phyloP scores from a whole-genome alignment of 768 basidiomycete genomes.

The Chalciporus sphaerocephalus region DNA sequence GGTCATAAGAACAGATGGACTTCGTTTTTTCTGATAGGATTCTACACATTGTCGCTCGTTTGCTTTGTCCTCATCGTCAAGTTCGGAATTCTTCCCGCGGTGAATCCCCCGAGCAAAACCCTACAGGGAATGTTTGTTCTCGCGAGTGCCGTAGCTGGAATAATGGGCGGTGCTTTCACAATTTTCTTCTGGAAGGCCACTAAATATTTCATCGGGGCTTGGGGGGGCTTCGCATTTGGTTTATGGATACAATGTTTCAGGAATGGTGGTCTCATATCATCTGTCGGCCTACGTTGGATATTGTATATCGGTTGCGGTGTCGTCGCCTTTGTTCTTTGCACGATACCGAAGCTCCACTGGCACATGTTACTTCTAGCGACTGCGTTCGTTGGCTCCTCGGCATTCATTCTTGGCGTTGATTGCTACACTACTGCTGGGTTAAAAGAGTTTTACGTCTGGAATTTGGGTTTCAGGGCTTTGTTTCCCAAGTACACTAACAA shows the following conservation, averaged over 20 bases:
- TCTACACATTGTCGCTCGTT: slow-evolving; percentile 82
- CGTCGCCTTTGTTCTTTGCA: slow-evolving; percentile 76
- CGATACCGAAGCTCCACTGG: slow-evolving; percentile 83
- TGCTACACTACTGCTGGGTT: slow-evolving; percentile 89
- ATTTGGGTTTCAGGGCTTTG: slow-evolving; percentile 76
- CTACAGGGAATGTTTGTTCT: slow-evolving; percentile 90
- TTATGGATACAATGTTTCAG: slow-evolving; percentile 86
- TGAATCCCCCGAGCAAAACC: slow-evolving; percentile 74
- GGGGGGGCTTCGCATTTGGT: slow-evolving; percentile 75
- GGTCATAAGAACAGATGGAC: slow-evolving; percentile 98
- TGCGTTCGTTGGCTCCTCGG: slow-evolving; percentile 84
- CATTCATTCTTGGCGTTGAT: slow-evolving; percentile 90
- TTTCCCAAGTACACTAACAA: slow-evolving; percentile 73
- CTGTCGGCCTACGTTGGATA: slow-evolving; percentile 83
- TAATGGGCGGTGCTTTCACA: slow-evolving; percentile 78
- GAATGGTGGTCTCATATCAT: slow-evolving; percentile 73
- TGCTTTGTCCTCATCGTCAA: slow-evolving; percentile 85
- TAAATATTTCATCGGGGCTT: slow-evolving; percentile 64
- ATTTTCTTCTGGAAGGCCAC: slow-evolving; percentile 94
- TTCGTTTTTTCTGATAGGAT: slow-evolving; percentile 89
- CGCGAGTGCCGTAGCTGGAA: slow-evolving; percentile 70
- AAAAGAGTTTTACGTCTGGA: slow-evolving; percentile 98
- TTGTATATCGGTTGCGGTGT: slow-evolving; percentile 83
- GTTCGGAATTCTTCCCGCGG: slow-evolving; percentile 79
- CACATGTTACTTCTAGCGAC: slow-evolving; percentile 83